Conservation (phyloP, 1,284 basidiomycete genomes). For the Ustilago sp. region DNA sequence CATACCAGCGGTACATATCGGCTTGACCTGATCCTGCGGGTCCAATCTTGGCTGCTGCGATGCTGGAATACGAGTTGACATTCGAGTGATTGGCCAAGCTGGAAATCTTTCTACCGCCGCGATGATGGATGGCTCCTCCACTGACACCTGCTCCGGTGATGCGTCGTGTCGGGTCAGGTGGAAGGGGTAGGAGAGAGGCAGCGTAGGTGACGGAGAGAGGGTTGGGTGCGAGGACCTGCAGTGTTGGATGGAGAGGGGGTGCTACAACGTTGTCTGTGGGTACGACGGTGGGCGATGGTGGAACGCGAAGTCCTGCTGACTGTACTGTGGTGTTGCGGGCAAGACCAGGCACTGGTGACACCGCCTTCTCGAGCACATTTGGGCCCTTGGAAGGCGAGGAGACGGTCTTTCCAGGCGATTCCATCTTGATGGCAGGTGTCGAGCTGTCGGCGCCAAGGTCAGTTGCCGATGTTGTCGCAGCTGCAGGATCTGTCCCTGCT, state of each 20-base stretch:
- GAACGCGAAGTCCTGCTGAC: constrained; percentile 30
- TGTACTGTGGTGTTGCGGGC: constrained; percentile 27
- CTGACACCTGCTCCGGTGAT: constrained; percentile 63
- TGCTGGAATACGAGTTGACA: constrained; percentile 42
- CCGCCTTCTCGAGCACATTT: constrained; percentile 31
- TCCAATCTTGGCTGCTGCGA: constrained; percentile 44
- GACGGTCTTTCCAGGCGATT: constrained; percentile 17
- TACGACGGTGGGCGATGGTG: constrained; percentile 40
- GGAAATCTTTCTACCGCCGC: constrained; percentile 50
- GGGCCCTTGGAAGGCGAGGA: constrained; percentile 17
- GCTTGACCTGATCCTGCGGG: constrained; percentile 58
- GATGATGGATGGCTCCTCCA: constrained; percentile 65
- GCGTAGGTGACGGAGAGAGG: constrained; percentile 68
- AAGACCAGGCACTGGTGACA: constrained; percentile 42
- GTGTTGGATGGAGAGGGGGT: constrained; percentile 58
- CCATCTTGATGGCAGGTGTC: constrained; percentile 21
- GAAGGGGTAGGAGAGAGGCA: constrained; percentile 65
- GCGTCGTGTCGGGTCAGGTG: constrained; percentile 64
- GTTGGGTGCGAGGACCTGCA: constrained; percentile 63
- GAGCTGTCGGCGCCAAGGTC: neutral
- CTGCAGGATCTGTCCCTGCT: constrained; percentile 1
- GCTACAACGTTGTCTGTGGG: constrained; percentile 23
- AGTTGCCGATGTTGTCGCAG: constrained; percentile 2
- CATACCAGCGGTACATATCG: constrained; percentile 65
- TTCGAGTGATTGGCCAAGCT: constrained; percentile 31